A percentile compares a stretch with the other conserved stretches of the same genome.
Evolutionary conservation across 148 eudicot genomes (phyloP).

Genomic region (Fagopyrum esculentum): DNA sequence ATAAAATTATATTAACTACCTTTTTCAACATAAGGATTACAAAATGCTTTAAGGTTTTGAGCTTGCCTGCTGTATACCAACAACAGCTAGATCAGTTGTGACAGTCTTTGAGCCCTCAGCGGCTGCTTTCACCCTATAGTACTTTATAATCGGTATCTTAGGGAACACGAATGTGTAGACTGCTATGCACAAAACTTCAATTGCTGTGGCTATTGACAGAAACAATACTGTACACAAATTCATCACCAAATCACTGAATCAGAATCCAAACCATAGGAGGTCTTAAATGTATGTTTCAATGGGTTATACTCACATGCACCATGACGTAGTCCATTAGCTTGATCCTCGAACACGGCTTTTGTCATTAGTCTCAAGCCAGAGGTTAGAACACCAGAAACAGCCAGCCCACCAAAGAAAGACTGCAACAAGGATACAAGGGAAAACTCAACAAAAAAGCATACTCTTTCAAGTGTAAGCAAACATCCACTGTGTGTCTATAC

Average conservation of each 20-base stretch:
- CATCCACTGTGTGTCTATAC: slow-evolving; percentile 8
- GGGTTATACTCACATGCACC: slow-evolving; percentile 34
- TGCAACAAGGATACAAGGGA: slow-evolving; percentile 7
- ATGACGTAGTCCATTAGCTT: slow-evolving; percentile 36
- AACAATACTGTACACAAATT: slow-evolving; percentile 29
- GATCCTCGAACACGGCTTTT: slow-evolving; percentile 36
- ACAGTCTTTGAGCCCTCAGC: slow-evolving; percentile 41
- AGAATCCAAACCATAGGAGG: not conserved
- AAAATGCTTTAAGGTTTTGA: not conserved
- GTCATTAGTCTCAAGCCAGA: slow-evolving; percentile 40
- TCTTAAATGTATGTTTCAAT: not conserved
- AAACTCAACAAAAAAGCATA: not conserved
- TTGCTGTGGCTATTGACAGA: slow-evolving; percentile 25
- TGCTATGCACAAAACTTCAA: slow-evolving; percentile 29
- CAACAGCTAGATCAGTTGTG: slow-evolving; percentile 41
- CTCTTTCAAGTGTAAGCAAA: not conserved
- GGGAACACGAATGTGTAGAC: slow-evolving; percentile 33
- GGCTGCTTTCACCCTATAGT: slow-evolving; percentile 35
- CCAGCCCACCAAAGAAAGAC: slow-evolving; percentile 38
- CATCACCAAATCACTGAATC: not conserved
- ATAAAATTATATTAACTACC: not conserved
- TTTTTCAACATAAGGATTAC: not conserved
- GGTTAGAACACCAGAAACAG: slow-evolving; percentile 39
- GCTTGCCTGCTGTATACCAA: slow-evolving; percentile 23
- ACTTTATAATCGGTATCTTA: slow-evolving; percentile 36